These are phyloP conservation scores for Sugiyamaella qingdaonensis DNA, from an alignment of 805 yeast species.

Conservation along the genomic window DNA sequence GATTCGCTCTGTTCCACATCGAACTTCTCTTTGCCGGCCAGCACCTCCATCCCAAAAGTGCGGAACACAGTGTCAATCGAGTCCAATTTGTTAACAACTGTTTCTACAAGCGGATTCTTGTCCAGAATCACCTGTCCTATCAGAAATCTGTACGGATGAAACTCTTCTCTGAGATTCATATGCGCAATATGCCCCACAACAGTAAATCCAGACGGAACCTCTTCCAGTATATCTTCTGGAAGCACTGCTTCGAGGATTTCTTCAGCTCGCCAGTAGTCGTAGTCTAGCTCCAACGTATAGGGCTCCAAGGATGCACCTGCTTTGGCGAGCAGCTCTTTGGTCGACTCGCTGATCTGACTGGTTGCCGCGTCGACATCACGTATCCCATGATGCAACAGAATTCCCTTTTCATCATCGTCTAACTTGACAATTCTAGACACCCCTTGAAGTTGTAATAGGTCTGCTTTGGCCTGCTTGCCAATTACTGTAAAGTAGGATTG, in stretches of 20 bases:
- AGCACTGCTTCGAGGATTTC: constrained; percentile 74
- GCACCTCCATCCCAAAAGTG: constrained; percentile 88
- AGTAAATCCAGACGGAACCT: constrained; percentile 86
- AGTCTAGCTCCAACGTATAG: constrained; percentile 56
- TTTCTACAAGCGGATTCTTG: constrained; percentile 72
- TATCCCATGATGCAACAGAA: constrained; percentile 56
- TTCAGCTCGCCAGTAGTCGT: constrained; percentile 84
- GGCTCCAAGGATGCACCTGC: constrained; percentile 46
- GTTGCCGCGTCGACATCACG: constrained; percentile 37
- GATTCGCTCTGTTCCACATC: constrained; percentile 83
- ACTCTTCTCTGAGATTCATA: constrained; percentile 76
- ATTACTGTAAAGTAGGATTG: constrained; percentile 58
- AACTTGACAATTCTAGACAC: constrained; percentile 62
- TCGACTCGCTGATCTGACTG: constrained; percentile 38
- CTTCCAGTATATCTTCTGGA: constrained; percentile 65
- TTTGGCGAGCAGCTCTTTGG: constrained; percentile 45
- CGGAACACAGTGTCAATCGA: constrained; percentile 83
- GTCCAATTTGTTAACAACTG: constrained; percentile 90
- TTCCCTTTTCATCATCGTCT: constrained; percentile 41
- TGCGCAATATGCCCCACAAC: constrained; percentile 96
- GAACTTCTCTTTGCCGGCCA: constrained; percentile 71
- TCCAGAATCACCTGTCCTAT: constrained; percentile 91
- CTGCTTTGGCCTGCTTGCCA: constrained; percentile 53
- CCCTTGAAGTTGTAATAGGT: constrained; percentile 65
- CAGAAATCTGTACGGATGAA: constrained; percentile 69